phyloP scores from a whole-genome alignment of 108 stramenopile genomes.

The Asterionellopsis glacialis region DNA sequence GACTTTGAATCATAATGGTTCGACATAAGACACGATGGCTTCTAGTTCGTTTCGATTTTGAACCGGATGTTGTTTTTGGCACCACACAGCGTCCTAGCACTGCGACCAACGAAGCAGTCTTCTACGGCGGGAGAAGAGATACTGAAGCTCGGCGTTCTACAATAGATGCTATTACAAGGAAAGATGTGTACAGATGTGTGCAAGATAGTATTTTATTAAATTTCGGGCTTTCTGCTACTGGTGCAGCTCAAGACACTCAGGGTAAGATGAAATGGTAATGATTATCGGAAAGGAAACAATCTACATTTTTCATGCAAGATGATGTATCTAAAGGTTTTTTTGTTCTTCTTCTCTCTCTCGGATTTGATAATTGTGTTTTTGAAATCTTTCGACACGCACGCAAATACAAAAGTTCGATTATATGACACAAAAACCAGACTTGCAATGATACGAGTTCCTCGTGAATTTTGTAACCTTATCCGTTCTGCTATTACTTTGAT shows the following conservation, averaged over 20 bases:
- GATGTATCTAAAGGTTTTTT: not conserved
- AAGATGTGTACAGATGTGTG: conserved; percentile 14
- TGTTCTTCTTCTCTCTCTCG: not conserved
- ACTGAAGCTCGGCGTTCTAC: not conserved
- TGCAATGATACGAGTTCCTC: conserved; percentile 48
- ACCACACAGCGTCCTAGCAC: not conserved
- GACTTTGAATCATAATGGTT: conserved; percentile 31
- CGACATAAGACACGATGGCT: conserved; percentile 70
- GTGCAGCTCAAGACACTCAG: conserved; percentile 14
- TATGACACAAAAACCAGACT: conserved; percentile 44
- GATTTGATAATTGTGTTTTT: not conserved
- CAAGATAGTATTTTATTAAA: conserved; percentile 7
- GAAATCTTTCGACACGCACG: too few relatives aligned
- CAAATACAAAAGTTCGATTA: conserved; percentile 43
- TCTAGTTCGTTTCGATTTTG: conserved; percentile 55
- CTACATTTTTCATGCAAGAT: not conserved
- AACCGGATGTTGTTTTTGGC: conserved; percentile 8
- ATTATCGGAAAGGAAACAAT: not conserved
- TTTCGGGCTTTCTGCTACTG: conserved; percentile 25
- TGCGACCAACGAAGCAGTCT: not conserved
- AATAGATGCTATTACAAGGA: conserved; percentile 7
- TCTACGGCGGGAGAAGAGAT: not conserved
- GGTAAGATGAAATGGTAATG: conserved; percentile 7
- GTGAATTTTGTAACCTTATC: conserved; percentile 34
- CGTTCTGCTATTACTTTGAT: conserved; percentile 46